These are phyloP conservation scores for Lathyrus tuberosus DNA, from an alignment of 306 rosid genomes.

Conservation along the genomic window DNA sequence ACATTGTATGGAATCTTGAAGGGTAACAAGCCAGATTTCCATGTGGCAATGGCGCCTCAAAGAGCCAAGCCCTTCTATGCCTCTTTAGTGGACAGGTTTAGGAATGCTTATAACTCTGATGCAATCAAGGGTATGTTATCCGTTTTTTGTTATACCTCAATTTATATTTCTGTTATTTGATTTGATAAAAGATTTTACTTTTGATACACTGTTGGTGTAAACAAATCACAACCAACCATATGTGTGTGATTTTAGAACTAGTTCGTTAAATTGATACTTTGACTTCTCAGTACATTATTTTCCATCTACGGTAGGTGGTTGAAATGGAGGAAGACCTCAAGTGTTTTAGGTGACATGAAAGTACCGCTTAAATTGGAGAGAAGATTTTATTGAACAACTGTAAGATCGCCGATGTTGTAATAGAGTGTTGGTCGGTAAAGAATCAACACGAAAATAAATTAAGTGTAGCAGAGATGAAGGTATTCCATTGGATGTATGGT, in stretches of 20 bases:
- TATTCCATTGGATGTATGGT: too few relatives aligned
- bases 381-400: too few relatives aligned
- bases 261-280: neutral
- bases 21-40: constrained; percentile 97
- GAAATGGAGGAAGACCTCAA: too few relatives aligned
- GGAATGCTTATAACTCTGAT: constrained; percentile 60
- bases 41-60: constrained; percentile 87
- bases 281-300: neutral
- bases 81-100: constrained; percentile 74
- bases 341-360: too few relatives aligned
- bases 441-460: too few relatives aligned
- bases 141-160: neutral
- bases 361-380: too few relatives aligned
- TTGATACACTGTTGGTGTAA: neutral
- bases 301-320: neutral
- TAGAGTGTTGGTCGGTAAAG: too few relatives aligned
- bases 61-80: constrained; percentile 81
- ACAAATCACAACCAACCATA: neutral
- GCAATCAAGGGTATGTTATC: constrained; percentile 64
- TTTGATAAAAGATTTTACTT: too few relatives aligned
- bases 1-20: constrained; percentile 82
- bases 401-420: too few relatives aligned
- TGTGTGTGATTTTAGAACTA: neutral
- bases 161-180: neutral
- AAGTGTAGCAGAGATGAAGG: too few relatives aligned